Percentiles rank a stretch among this genome's conserved stretches.
phyloP scores from a whole-genome alignment of 352 stramenopile genomes.

The Globisporangium mamillatum region DNA sequence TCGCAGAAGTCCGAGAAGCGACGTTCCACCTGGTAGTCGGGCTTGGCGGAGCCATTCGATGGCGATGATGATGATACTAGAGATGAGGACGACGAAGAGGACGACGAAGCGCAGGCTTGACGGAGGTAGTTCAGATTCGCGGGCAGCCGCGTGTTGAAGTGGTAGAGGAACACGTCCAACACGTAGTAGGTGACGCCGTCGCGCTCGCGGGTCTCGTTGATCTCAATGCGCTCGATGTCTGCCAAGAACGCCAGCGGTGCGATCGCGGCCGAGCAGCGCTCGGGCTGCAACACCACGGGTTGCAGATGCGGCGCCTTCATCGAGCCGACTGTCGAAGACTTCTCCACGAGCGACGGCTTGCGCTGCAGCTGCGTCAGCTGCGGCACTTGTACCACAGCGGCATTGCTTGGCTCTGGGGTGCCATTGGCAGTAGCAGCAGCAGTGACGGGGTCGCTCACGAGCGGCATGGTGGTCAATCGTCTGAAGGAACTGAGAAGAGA shows the following conservation, averaged over 20 bases:
- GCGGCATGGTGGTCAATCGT: not conserved
- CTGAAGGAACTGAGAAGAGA: not conserved
- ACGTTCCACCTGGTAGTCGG: conserved; percentile 9
- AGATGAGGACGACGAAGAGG: not conserved
- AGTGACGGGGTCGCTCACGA: not conserved
- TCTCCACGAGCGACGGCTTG: conserved; percentile 12
- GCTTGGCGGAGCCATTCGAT: not conserved
- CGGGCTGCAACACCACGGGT: not conserved
- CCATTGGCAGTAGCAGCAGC: not conserved
- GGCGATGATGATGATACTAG: not conserved
- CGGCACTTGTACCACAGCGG: not conserved
- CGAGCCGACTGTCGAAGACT: not conserved
- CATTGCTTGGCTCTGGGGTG: not conserved
- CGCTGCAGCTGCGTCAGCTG: conserved; percentile 2
- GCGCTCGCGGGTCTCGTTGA: conserved; percentile 10
- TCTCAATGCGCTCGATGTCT: conserved; percentile 13
- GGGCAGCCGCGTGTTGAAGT: conserved; percentile 12
- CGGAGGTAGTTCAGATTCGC: not conserved
- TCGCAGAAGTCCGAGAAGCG: conserved; percentile 9
- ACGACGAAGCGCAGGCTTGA: not conserved
- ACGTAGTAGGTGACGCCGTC: conserved; percentile 17
- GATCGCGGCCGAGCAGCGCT: not conserved
- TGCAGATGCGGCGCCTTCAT: conserved; percentile 4
- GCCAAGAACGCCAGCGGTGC: conserved; percentile 7
- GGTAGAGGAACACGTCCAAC: conserved; percentile 12